These are phyloP conservation scores for Solidago caesia DNA, from an alignment of 129 eudicot species.

Conservation along the genomic window DNA sequence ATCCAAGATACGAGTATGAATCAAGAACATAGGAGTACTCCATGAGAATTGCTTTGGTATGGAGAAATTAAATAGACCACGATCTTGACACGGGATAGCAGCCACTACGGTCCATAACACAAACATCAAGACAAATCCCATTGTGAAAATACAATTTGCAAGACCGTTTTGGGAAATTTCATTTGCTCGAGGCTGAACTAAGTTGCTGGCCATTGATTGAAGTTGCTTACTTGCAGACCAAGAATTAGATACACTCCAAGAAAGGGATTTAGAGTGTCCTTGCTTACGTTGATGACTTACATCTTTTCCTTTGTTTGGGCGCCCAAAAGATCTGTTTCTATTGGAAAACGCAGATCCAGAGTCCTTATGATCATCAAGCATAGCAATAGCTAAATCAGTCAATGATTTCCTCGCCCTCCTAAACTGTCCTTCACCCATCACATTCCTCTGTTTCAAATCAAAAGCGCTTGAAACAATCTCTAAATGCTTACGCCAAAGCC, in stretches of 20 bases:
- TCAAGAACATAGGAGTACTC: constrained; percentile 48
- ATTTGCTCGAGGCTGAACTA: constrained; percentile 53
- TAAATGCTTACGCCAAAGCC: constrained; percentile 68
- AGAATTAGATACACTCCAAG: constrained; percentile 87
- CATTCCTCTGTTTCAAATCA: constrained; percentile 50
- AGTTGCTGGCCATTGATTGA: constrained; percentile 55
- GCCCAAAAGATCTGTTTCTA: constrained; percentile 75
- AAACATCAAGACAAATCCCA: constrained; percentile 70
- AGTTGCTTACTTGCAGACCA: constrained; percentile 94
- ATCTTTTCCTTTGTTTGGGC: constrained; percentile 59
- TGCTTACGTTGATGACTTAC: constrained; percentile 33
- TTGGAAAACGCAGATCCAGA: constrained; percentile 55
- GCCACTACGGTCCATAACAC: constrained; percentile 83
- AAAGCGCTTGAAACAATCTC: constrained; percentile 64
- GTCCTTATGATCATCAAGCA: constrained; percentile 67
- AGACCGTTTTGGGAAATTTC: constrained; percentile 53
- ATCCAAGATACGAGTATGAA: constrained; percentile 65
- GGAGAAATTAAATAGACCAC: constrained; percentile 53
- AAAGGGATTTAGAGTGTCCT: constrained; percentile 70
- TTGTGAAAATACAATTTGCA: constrained; percentile 55
- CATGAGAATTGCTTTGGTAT: constrained; percentile 64
- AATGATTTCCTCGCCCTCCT: constrained; percentile 77
- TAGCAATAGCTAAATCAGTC: constrained; percentile 69
- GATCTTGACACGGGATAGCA: constrained; percentile 89
- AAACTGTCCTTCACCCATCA: constrained; percentile 57